Evolutionary conservation across 148 eudicot genomes (phyloP), one percentile per base, ranked within the genome.

Genomic region (Amaranthus palmeri): DNA sequence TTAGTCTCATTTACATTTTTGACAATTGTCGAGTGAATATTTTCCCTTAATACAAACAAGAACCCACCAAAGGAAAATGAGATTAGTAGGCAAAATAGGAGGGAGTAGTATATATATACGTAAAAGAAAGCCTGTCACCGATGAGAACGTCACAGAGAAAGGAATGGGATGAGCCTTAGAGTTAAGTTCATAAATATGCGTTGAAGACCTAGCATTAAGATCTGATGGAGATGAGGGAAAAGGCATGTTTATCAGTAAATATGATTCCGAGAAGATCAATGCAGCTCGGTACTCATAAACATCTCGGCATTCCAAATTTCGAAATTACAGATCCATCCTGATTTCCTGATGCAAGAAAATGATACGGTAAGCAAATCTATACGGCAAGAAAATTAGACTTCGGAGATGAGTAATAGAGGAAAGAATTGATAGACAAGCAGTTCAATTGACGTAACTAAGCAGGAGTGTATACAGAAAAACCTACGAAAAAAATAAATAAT

Each of bases 121-220:
- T 56, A 4, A 61, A 41, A 78, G 36, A 57, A 72, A 72, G 76
- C 81, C 81, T 56, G 53, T 78, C 81, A 78, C 76, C 52, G 76
- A 78, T 61, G 81, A 47, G 72, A 60, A 67, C 61, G 43, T 44
- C 12, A 40, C 36, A 36, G 13, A 9, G 50, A 49, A 54, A 47
- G 43, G 40, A 74, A 58, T 4, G 12, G 57, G 45, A 15, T 17
- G 60, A 51, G 25, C 59, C 66, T 54, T 61, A 51, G 68, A 18
- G 13, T 44, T 61, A 13, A 60, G 12, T 4, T 11, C 45, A n/a
- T 36, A 25, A 67, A 10, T 4, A 47, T 43, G 36, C 41, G 36
- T 43, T 51, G 3, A 12, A 14, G 49, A 51, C 43, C 58, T 36
- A 74, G n/a, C 10, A 48, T 49, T 46, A 41, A 58, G 61, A 49